Evolutionary conservation across 2,329 filamentous ascomycete genomes (phyloP), one percentile per base, ranked within the genome.

Genomic region (Fusarium veterinarium): DNA sequence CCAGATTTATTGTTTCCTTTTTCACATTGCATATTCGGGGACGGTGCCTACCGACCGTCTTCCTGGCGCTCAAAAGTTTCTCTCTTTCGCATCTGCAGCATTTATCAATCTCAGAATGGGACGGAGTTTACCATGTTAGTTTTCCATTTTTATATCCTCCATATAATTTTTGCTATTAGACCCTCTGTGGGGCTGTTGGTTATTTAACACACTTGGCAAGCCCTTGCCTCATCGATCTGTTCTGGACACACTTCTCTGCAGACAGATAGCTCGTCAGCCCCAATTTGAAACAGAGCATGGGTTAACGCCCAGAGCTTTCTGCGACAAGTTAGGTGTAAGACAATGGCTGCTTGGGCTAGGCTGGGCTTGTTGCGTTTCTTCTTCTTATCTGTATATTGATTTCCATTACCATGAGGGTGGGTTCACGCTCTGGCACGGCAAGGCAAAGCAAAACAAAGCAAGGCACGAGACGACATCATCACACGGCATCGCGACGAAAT

Each of bases 31-130:
- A 69, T 63, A 52, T 64, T 59, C 46, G 64, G 70, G 45, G 60
- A 49, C 59, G 53, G 52, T 31, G 30, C 52, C 28, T 53, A 52
- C 30, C 40, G 42, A 64, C 59, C 44, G 55, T 48, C 42, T 69
- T 63, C 71, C 66, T 65, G 75, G 75, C 75, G 75, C 73, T 74
- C 58, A 76, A 76, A 76, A 76, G 75, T 76, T 71, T 74, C 62
- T 48, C 25, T 48, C 56, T 58, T 30, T 65, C 60, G 62, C 71
- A 74, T 75, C 55, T 65, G 65, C 59, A 70, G 52, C 70, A 73
- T 73, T 71, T 62, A 64, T 61, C 45, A 55, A 68, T 33, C 42
- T 40, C 57, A 72, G 57, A 53, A 30, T 49, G 44, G 68, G 66
- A 57, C 63, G 75, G 72, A 75, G 72, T 75, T 75, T 52, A 62